Evolutionary conservation across 768 basidiomycete species (phyloP).

Genomic region (Kwoniella shandongensis): DNA sequence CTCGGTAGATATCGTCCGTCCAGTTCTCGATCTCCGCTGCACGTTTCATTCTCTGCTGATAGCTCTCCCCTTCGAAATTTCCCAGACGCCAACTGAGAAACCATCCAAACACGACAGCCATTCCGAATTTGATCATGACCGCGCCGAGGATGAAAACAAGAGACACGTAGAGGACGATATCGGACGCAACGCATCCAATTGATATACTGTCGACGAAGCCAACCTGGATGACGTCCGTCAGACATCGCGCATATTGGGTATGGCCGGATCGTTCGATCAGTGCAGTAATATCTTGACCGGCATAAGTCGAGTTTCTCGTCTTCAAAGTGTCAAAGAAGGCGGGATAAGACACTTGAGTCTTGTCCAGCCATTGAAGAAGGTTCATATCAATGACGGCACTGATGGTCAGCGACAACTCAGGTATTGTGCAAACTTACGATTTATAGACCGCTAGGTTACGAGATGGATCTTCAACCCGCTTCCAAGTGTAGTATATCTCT

Average conservation of each 20-base stretch:
- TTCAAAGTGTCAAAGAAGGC: slow-evolving; percentile 76
- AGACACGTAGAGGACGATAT: slow-evolving; percentile 90
- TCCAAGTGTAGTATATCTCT: slow-evolving; percentile 93
- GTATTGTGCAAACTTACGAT: slow-evolving; percentile 62
- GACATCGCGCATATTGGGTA: slow-evolving; percentile 69
- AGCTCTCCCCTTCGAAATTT: slow-evolving; percentile 87
- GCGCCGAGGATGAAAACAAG: slow-evolving; percentile 97
- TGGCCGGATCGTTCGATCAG: slow-evolving; percentile 71
- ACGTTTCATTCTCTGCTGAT: slow-evolving; percentile 85
- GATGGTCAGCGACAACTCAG: slow-evolving; percentile 12
- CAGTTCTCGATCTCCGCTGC: slow-evolving; percentile 91
- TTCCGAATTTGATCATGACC: slow-evolving; percentile 87
- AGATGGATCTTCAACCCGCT: slow-evolving; percentile 66
- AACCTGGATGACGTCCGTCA: slow-evolving; percentile 79
- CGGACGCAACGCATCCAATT: slow-evolving; percentile 94
- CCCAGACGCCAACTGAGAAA: slow-evolving; percentile 96
- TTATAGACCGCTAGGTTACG: slow-evolving; percentile 93
- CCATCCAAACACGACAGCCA: slow-evolving; percentile 98
- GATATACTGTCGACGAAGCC: slow-evolving; percentile 92
- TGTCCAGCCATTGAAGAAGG: slow-evolving; percentile 80
- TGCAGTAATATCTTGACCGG: slow-evolving; percentile 86
- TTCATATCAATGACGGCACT: slow-evolving; percentile 86
- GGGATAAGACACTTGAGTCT: slow-evolving; percentile 78
- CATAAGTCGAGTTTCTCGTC: slow-evolving; percentile 68
- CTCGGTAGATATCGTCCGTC: slow-evolving; percentile 91